phyloP scores from a whole-genome alignment of 1,284 basidiomycete species.

The Inonotus hispidus region DNA sequence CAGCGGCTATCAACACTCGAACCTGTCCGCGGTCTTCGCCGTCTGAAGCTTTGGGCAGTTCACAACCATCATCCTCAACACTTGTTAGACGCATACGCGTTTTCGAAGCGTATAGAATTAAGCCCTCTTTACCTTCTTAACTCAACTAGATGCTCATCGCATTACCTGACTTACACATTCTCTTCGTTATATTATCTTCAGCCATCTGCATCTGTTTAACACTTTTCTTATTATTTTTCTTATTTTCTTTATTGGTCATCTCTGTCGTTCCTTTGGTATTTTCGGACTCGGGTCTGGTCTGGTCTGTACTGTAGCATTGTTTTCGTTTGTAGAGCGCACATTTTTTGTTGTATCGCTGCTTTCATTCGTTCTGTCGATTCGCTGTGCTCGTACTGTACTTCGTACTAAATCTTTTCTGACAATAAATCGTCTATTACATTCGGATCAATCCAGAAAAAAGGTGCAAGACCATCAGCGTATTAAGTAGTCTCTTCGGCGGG shows the following conservation, averaged over 20 bases:
- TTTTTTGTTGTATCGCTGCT: constrained; percentile 1
- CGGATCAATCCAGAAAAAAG: neutral
- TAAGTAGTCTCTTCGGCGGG: neutral
- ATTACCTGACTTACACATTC: neutral
- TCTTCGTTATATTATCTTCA: neutral
- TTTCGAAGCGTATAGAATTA: constrained; percentile 15
- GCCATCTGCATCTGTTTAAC: neutral
- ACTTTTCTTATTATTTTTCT: neutral
- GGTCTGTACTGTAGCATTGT: neutral
- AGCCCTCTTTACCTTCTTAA: neutral
- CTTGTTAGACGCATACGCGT: constrained; percentile 17
- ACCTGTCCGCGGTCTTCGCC: neutral
- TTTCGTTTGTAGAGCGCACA: neutral
- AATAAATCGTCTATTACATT: neutral
- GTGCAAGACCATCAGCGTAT: neutral
- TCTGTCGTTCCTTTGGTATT: neutral
- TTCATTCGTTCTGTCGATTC: neutral
- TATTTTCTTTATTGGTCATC: neutral
- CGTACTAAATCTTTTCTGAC: neutral
- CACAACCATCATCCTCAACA: constrained; percentile 7
- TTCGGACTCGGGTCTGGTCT: constrained; percentile 3
- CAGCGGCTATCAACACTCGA: constrained; percentile 4
- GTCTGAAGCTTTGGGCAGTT: neutral
- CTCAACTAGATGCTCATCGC: neutral
- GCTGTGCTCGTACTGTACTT: neutral